Base-by-base conservation (phyloP, 2,329 filamentous ascomycete species). In the Ramichloridium luteum region DNA sequence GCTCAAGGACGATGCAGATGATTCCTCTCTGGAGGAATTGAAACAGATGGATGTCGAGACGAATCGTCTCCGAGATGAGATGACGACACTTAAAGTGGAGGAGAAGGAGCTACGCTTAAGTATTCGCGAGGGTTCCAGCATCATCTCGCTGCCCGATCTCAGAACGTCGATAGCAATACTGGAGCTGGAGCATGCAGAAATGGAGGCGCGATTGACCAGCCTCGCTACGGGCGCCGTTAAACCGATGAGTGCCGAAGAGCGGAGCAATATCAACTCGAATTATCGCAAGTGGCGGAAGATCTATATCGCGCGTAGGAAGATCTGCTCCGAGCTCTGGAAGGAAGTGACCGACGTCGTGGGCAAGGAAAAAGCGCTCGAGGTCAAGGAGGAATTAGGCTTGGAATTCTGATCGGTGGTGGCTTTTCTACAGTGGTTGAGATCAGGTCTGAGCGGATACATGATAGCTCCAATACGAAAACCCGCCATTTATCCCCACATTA, bases 121-220 rank as follows among this genome's bases (percentile, higher is more conserved):
- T 3, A 57, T 72, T 25, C 53, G 58, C 4, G 51, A 58, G 1
- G 56, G 72, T 6, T 58, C 58, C 26, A 56, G 60, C 8, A 61
- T 61, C 8, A 60, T 72, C 11, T 65, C 69, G 11, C 62, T 68
- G 2, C 49, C 59, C 1, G 63, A 71, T 20, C 60, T 77, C 12
- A 56, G 61, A 6, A 38, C 54, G 11, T 49, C 50, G 5, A 58
- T 73, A 5, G 38, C 44, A 5, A 48, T 48, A 2, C 53, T 75
- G 4, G 59, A 65, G 36, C 37, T 43, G 2, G 62, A 70, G 40
- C 66, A 62, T 35, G 37, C 44, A 1, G 53, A 56, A 14, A 52
- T 70, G 9, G 32, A 47, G 10, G 49, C 44, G 3, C 53, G 61
- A 3, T 45, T 76, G 16, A 47, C 50, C 9, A 55, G 44, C 8